Conservation (phyloP, 495 filamentous ascomycete genomes). For the Corynascus novoguineensis region DNA sequence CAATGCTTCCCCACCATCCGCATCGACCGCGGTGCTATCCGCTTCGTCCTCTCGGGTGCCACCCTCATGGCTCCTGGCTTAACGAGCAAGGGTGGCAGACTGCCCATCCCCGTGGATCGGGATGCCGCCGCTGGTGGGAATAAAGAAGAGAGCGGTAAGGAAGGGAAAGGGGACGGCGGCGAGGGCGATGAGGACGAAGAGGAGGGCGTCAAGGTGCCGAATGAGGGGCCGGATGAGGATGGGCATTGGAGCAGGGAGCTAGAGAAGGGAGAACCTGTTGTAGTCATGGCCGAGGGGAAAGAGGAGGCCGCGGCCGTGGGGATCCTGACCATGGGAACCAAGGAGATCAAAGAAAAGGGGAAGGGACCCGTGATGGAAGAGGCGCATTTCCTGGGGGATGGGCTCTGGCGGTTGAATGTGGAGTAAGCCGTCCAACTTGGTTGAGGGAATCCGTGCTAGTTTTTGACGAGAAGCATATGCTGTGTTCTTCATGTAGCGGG, state of each 20-base stretch:
- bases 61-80: slow-evolving; percentile 93
- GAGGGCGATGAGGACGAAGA: slow-evolving; percentile 23
- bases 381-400: slow-evolving; percentile 91
- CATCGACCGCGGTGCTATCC: slow-evolving; percentile 92
- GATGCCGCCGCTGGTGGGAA: slow-evolving; percentile 12
- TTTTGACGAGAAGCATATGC: no score
- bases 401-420: slow-evolving; percentile 74
- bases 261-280: slow-evolving; percentile 73
- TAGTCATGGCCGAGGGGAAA: slow-evolving; percentile 89
- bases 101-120: slow-evolving; percentile 49
- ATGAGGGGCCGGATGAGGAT: slow-evolving; percentile 42
- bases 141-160: slow-evolving; percentile 17
- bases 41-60: slow-evolving; percentile 89
- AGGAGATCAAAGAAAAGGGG: slow-evolving; percentile 86
- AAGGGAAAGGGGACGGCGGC: not conserved
- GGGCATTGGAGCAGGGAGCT: slow-evolving; percentile 54
- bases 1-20: slow-evolving; percentile 58
- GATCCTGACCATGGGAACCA: slow-evolving; percentile 75
- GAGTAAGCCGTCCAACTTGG: slow-evolving; percentile 44
- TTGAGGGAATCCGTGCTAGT: not conserved
- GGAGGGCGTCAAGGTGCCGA: slow-evolving; percentile 38
- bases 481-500: not conserved
- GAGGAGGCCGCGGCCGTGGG: slow-evolving; percentile 85
- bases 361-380: slow-evolving; percentile 91
- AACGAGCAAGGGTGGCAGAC: slow-evolving; percentile 69